Evolutionary conservation across 345 rosid genomes (phyloP).

Genomic region (Ricinus communis): DNA sequence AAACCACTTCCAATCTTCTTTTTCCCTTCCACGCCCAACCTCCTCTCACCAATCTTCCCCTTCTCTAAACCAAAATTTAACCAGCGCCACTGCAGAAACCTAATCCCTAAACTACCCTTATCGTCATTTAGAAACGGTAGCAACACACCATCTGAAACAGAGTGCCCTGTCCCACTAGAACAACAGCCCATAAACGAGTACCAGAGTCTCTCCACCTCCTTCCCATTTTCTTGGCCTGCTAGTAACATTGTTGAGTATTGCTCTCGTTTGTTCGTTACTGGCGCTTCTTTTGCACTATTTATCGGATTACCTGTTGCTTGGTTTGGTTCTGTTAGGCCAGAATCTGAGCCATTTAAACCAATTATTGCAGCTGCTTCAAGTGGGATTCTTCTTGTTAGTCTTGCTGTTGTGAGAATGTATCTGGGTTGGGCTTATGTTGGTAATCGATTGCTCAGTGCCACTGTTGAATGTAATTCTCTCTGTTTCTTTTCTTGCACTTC

Average conservation of each 20-base stretch:
- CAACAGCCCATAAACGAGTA: conserved; percentile 90
- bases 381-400: conserved; percentile 73
- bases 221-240: conserved; percentile 84
- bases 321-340: conserved; percentile 74
- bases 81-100: conserved; percentile 16
- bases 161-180: conserved; percentile 81
- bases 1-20: conserved; percentile 26
- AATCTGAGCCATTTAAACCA: conserved; percentile 57
- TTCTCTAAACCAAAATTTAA: neutral
- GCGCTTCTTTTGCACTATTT: conserved; percentile 68
- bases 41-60: conserved; percentile 3
- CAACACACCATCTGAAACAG: conserved; percentile 59
- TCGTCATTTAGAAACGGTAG: conserved; percentile 44
- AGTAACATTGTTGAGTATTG: conserved; percentile 55
- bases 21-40: conserved; percentile 17
- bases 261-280: conserved; percentile 59
- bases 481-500: neutral
- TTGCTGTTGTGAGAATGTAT: conserved; percentile 90
- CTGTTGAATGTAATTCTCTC: conserved; percentile 64
- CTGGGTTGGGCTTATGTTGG: conserved; percentile 99
- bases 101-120: conserved; percentile 15
- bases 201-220: conserved; percentile 72
- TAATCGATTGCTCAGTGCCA: conserved; percentile 93
- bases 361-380: conserved; percentile 63
- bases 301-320: conserved; percentile 80